Evolutionary conservation across 2,329 filamentous ascomycete genomes (phyloP), one percentile per base, ranked within the genome.

Genomic region (Xylariales sp.): DNA sequence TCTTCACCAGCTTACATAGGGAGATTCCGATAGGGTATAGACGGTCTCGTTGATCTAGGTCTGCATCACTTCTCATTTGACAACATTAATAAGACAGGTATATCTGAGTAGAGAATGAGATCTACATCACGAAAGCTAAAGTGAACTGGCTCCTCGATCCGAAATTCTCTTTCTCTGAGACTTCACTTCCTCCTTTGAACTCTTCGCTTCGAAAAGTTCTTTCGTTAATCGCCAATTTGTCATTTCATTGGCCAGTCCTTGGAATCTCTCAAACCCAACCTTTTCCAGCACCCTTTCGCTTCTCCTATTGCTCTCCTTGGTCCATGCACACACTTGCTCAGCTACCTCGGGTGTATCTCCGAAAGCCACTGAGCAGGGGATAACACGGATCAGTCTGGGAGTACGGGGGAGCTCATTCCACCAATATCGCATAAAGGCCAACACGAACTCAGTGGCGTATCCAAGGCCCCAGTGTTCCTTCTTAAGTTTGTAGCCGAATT

Each of bases 321-420:
- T 42, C 25, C 50, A 44, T 3, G 55, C 55, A 11, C 38, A 48
- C 5, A 58, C 21, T 16, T 48, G 49, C 44, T 58, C 42, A 19
- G 11, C 19, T 11, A n/a, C 37, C 61, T 48, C 71, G 61, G 51
- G 67, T 54, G 40, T 65, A 4, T 9, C 19, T 14, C n/a, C 21
- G 27, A n/a, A 27, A 27, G 24, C n/a, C 10, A 38, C 24, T 5
- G 42, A 32, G 16, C 22, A 18, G 18, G 10, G 21, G 29, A 8
- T 22, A 10, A 40, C 36, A 15, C 27, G 21, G 18, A 20, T 15
- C 22, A 28, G 19, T 12, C 12, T 25, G 11, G 14, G 3, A 11
- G 5, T 7, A 21, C 42, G 37, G 6, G 42, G 42, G 15, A 44
- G 32, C n/a, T n/a, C n/a, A 4, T 4, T 22, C 37, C 42, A 40